Percentiles rank a stretch among this genome's conserved stretches.
Evolutionary conservation across 345 rosid genomes (phyloP).

Genomic region (Corchorus capsularis): DNA sequence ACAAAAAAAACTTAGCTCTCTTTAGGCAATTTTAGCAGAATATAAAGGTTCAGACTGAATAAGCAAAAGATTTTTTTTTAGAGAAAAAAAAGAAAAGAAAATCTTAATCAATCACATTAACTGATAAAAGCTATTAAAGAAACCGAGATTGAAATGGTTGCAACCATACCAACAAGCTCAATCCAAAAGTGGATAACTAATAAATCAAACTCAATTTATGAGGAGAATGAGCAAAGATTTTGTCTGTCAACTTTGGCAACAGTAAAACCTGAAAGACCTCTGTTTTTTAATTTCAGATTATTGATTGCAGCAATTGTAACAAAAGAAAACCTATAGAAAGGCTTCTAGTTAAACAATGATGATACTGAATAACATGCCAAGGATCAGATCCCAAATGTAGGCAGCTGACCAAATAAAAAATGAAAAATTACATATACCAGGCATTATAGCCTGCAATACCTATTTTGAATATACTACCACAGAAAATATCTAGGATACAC

Average conservation of each 20-base stretch:
- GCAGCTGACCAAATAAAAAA: slow-evolving; percentile 11
- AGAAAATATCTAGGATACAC: neutral
- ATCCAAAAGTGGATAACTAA: neutral
- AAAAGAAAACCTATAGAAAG: neutral
- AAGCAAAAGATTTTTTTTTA: neutral
- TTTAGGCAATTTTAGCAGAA: too few species aligned
- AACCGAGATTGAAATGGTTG: neutral
- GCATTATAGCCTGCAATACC: slow-evolving; percentile 9
- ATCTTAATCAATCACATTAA: neutral
- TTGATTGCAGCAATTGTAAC: neutral
- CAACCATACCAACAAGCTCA: neutral
- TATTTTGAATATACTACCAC: neutral
- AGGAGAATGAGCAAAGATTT: neutral
- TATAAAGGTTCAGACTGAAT: too few species aligned
- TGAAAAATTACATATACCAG: neutral
- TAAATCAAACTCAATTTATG: neutral
- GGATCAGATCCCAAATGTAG: slow-evolving; percentile 4
- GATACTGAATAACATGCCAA: neutral
- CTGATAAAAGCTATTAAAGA: neutral
- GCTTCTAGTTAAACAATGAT: neutral
- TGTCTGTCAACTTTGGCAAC: neutral
- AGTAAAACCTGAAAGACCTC: too few species aligned
- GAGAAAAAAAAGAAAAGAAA: neutral
- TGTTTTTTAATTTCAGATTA: neutral
- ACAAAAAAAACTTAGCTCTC: too few species aligned